Conservation (phyloP, 75 land plant genomes). For the Isoetes taiwanensis region DNA sequence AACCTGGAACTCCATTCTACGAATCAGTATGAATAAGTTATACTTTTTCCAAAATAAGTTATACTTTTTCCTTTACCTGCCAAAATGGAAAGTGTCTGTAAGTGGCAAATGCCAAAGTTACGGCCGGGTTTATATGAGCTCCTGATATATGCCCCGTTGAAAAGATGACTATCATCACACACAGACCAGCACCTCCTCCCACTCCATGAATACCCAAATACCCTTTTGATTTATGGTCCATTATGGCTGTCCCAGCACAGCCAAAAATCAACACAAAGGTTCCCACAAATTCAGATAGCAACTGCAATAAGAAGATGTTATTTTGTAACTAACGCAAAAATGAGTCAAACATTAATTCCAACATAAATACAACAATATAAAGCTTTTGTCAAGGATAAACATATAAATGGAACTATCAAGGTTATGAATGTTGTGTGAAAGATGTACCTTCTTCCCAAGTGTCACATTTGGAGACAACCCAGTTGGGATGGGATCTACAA, state of each 20-base stretch:
- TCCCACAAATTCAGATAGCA: conserved; percentile 22
- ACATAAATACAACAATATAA: too few species aligned
- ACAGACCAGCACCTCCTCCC: conserved; percentile 8
- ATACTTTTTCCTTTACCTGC: not conserved
- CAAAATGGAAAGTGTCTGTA: conserved; percentile 10
- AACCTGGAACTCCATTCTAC: not conserved
- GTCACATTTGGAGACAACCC: too few species aligned
- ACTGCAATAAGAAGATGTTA: too few species aligned
- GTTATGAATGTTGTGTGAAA: too few species aligned
- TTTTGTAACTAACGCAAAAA: too few species aligned
- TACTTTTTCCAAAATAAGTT: not conserved
- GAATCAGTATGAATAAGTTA: not conserved
- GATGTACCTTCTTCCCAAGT: too few species aligned
- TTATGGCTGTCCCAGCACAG: conserved; percentile 7
- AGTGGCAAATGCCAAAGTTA: conserved; percentile 19
- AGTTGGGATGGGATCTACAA: too few species aligned
- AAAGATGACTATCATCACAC: conserved; percentile 14
- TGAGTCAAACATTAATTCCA: too few species aligned
- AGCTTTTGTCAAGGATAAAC: too few species aligned
- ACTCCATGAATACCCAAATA: conserved; percentile 13
- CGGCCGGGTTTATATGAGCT: conserved; percentile 23
- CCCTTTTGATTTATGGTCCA: not conserved
- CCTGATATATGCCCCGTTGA: conserved; percentile 24
- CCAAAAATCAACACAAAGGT: conserved; percentile 13
- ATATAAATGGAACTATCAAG: too few species aligned